Evolutionary conservation across 495 filamentous ascomycete genomes (phyloP), one percentile per base, ranked within the genome.

Genomic region (Hypoxylon crocopeplum): DNA sequence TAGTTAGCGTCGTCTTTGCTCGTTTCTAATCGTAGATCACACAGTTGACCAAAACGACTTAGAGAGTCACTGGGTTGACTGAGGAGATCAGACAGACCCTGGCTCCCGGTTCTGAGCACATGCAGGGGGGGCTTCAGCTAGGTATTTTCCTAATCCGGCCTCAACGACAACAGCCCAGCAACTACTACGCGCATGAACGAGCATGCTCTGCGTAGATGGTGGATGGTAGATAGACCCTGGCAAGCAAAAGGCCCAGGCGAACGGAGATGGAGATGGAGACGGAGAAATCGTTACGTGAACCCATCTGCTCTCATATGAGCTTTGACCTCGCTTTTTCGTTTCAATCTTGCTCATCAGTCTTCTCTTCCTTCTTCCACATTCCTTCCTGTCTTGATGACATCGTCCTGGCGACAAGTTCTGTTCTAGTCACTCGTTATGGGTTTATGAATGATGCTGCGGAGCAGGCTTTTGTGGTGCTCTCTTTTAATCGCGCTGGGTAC

Each of bases 1-100:
- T 45, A 34, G 44, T 48, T 22, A 40, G 33, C 10, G 5, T 25
- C 21, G 29, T 56, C 10, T 59, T 36, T 33, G 13, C 13, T 56
- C 30, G 67, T 69, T 67, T 69, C 67, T 54, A 59, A 41, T 54
- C 52, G 67, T 34, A 69, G 67, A 69, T 69, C 67, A 69, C 36
- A 69, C 67, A 67, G 41, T 49, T 52, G 46, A 57, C 67, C 52
- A 36, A 51, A 39, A 30, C 29, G 19, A 41, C 34, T 33, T 48
- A 36, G 20, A 40, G 38, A 50, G 54, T 51, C 37, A 39, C 59
- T 27, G 36, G 51, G 39, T 47, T 37, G 54, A 53, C 56, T 54
- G 39, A 52, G 59, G 38, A 56, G 51, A 69, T 61, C 55, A 47
- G 12, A 58, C 49, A 59, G 47, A 33, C 40, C 48, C 51, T 17